Percentiles rank a stretch among this genome's conserved stretches.
These are phyloP conservation scores for Actinidia polygama DNA, from an alignment of 179 eudicot genomes.

Conservation along the genomic window DNA sequence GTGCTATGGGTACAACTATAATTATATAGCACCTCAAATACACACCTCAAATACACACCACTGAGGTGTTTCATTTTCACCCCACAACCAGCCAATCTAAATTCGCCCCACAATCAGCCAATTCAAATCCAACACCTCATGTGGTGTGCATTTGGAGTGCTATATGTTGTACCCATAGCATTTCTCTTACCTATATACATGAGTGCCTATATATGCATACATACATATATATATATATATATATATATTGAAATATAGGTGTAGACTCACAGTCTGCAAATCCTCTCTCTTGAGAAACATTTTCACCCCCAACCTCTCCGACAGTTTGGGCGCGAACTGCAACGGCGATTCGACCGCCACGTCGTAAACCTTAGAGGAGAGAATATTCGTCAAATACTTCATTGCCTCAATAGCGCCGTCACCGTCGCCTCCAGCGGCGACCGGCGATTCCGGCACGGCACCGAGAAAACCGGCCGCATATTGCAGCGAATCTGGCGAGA, in stretches of 20 bases:
- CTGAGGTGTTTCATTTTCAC: too few species aligned
- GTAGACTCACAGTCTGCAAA: conserved; percentile 72
- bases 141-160: background rate
- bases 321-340: conserved; percentile 78
- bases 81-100: too few species aligned
- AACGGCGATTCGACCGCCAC: conserved; percentile 82
- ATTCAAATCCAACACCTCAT: too few species aligned
- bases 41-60: too few species aligned
- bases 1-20: too few species aligned
- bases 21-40: too few species aligned
- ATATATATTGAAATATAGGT: background rate
- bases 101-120: too few species aligned
- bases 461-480: conserved; percentile 69
- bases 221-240: background rate
- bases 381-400: conserved; percentile 69
- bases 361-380: conserved; percentile 84
- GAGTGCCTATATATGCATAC: background rate
- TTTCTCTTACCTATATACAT: too few species aligned
- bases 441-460: conserved; percentile 44
- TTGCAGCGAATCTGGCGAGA: conserved; percentile 63
- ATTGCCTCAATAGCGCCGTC: conserved; percentile 32
- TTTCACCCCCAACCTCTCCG: conserved; percentile 59
- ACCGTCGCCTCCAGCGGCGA: conserved; percentile 20
- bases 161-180: too few species aligned
- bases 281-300: conserved; percentile 86